phyloP scores from a whole-genome alignment of 2,329 filamentous ascomycete genomes.

The Diaporthe citri region DNA sequence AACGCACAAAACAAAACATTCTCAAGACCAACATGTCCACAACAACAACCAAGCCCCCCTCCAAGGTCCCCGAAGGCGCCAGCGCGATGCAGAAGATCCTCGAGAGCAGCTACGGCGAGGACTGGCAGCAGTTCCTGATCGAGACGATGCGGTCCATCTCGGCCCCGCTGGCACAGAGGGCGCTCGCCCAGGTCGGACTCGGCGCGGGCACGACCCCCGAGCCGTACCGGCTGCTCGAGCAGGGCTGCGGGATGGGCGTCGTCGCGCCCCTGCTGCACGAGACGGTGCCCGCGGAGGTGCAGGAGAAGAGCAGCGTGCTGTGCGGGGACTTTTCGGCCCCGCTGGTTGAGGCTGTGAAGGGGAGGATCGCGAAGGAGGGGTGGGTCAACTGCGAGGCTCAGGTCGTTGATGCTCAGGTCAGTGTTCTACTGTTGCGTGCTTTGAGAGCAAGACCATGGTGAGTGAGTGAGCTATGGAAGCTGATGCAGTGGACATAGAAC shows the following conservation, averaged over 20 bases:
- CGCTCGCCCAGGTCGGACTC: conserved; percentile 51
- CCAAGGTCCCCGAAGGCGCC: not conserved
- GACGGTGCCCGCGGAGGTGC: conserved; percentile 52
- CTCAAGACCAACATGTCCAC: not conserved
- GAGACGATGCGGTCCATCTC: conserved; percentile 42
- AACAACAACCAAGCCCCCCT: not conserved
- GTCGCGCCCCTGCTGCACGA: conserved; percentile 60
- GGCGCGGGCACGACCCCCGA: conserved; percentile 41
- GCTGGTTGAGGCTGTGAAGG: conserved; percentile 56
- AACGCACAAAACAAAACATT: not conserved
- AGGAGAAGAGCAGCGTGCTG: conserved; percentile 60
- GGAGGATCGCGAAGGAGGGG: conserved; percentile 53
- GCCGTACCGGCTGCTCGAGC: conserved; percentile 61
- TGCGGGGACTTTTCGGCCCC: conserved; percentile 61
- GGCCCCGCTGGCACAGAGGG: conserved; percentile 41
- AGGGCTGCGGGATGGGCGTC: conserved; percentile 66
- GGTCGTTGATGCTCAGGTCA: conserved; percentile 61
- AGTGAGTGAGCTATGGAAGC: not conserved
- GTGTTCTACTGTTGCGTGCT: conserved; percentile 35
- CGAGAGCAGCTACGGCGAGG: conserved; percentile 3
- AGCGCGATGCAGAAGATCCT: conserved; percentile 35
- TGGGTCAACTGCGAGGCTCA: conserved; percentile 61
- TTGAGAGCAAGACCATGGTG: not conserved
- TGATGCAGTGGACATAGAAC: conserved; percentile 41
- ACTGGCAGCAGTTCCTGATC: conserved; percentile 35